phyloP scores from a whole-genome alignment of 768 basidiomycete species.

The Hydnomerulius pinastri region DNA sequence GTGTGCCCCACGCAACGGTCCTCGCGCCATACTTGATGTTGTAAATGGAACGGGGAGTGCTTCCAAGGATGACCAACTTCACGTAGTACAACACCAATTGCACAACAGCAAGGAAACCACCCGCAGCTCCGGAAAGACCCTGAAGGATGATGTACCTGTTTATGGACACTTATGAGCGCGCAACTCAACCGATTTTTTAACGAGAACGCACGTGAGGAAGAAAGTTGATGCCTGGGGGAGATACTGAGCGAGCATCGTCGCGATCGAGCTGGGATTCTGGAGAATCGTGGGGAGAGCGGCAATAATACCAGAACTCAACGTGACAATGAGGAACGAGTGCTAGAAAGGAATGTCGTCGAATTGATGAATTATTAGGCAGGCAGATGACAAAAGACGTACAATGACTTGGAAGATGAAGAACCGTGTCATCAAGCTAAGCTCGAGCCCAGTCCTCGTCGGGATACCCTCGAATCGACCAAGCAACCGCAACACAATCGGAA shows the following conservation, averaged over 20 bases:
- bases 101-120: constrained; percentile 79
- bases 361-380: not conserved
- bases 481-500: constrained; percentile 80
- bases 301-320: constrained; percentile 81
- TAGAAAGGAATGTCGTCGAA: constrained; percentile 31
- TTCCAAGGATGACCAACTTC: constrained; percentile 84
- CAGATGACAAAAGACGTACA: constrained; percentile 49
- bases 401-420: constrained; percentile 92
- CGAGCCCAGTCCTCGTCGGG: constrained; percentile 78
- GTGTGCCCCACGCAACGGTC: constrained; percentile 73
- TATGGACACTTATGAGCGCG: not conserved
- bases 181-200: not conserved
- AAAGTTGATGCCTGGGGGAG: constrained; percentile 85
- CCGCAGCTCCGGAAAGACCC: constrained; percentile 76
- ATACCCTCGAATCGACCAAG: constrained; percentile 89
- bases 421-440: constrained; percentile 89
- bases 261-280: constrained; percentile 68
- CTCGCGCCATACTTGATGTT: constrained; percentile 76
- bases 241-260: constrained; percentile 71
- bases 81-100: constrained; percentile 84
- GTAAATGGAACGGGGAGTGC: constrained; percentile 85
- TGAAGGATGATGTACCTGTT: constrained; percentile 74
- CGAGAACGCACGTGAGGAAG: constrained; percentile 71
- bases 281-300: constrained; percentile 64
- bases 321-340: constrained; percentile 94